Evolutionary conservation across 805 yeast genomes (phyloP).

Genomic region (Lachancea lanzarotensis): DNA sequence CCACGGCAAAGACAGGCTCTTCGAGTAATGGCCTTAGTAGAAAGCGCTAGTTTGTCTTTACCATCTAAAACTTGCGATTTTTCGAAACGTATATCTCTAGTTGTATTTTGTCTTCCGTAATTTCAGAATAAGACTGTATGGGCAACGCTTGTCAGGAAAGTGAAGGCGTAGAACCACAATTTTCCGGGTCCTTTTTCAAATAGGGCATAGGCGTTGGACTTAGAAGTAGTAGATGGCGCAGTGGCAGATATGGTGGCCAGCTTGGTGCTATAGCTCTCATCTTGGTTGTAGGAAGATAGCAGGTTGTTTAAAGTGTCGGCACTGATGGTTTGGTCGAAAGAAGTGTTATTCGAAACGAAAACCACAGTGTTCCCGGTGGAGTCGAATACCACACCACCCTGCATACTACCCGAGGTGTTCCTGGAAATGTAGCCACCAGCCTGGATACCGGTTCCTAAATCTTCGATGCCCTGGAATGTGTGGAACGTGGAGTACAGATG

Average conservation of each 20-base stretch:
- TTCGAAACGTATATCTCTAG: background rate
- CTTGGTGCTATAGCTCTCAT: conserved; percentile 29
- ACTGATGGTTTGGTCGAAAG: conserved; percentile 40
- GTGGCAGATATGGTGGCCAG: conserved; percentile 35
- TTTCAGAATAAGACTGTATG: conserved; percentile 20
- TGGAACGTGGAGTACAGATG: conserved; percentile 64
- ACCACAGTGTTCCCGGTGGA: conserved; percentile 54
- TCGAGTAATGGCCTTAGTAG: background rate
- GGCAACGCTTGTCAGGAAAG: conserved; percentile 19
- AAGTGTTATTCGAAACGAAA: conserved; percentile 49
- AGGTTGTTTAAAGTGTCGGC: conserved; percentile 41
- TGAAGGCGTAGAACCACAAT: conserved; percentile 26
- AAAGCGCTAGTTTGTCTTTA: background rate
- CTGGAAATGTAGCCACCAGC: conserved; percentile 52
- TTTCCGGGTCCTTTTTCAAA: conserved; percentile 13
- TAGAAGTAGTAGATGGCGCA: conserved; percentile 29
- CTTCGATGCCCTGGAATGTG: conserved; percentile 60
- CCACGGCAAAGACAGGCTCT: background rate
- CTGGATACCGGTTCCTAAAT: conserved; percentile 54
- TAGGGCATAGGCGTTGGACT: conserved; percentile 21
- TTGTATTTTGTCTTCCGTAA: background rate
- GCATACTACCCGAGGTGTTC: conserved; percentile 45
- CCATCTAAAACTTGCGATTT: background rate
- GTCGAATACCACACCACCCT: conserved; percentile 68
- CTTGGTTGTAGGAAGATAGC: conserved; percentile 34